Evolutionary conservation across 1,284 basidiomycete genomes (phyloP).

Genomic region (Omphalotus olearius): DNA sequence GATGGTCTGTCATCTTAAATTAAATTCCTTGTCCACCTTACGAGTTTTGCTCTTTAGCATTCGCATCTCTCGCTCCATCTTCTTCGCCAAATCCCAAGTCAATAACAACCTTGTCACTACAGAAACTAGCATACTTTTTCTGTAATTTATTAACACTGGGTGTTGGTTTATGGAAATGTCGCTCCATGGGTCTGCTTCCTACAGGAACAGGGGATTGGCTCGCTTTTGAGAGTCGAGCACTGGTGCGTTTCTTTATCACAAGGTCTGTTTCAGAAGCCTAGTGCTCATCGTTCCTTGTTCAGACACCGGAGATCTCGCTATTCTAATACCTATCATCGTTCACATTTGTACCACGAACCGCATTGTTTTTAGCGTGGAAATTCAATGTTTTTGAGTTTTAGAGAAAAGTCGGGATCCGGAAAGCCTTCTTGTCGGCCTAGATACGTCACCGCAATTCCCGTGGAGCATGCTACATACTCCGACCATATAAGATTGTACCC

Average conservation of each 20-base stretch:
- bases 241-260: constrained; percentile 41
- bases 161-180: constrained; percentile 88
- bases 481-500: too few species aligned
- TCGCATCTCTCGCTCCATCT: constrained; percentile 61
- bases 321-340: constrained; percentile 17
- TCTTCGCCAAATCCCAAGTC: constrained; percentile 44
- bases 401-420: too few species aligned
- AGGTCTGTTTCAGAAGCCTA: neutral
- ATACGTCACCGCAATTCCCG: too few species aligned
- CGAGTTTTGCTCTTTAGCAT: constrained; percentile 38
- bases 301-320: constrained; percentile 32
- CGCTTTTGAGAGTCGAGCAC: constrained; percentile 78
- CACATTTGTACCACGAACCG: neutral
- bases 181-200: constrained; percentile 84
- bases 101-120: constrained; percentile 50
- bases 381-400: too few species aligned
- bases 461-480: too few species aligned
- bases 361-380: too few species aligned
- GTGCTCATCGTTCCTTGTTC: neutral
- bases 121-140: constrained; percentile 64
- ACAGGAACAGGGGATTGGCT: constrained; percentile 89
- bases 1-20: constrained; percentile 32
- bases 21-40: constrained; percentile 6
- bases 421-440: too few species aligned
- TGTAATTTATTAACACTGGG: constrained; percentile 73